A percentile compares a stretch with the other conserved stretches of the same genome.
Evolutionary conservation across 768 basidiomycete genomes (phyloP).

Genomic region (Sporobolomyces pararoseus): DNA sequence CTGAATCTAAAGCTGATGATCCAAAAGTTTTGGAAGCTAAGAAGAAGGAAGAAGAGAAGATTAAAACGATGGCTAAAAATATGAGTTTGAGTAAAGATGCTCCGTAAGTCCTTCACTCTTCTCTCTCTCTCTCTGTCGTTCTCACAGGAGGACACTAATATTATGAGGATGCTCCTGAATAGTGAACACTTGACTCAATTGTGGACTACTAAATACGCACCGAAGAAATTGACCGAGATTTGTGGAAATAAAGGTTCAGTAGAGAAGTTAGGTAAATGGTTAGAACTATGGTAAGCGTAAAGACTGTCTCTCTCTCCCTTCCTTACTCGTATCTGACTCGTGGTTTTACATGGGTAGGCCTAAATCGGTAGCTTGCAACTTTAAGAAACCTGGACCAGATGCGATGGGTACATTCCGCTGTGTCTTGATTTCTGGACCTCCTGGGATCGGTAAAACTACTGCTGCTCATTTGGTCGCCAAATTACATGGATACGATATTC

Average conservation of each 20-base stretch:
- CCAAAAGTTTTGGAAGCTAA: conserved; percentile 76
- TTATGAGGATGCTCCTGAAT: not conserved
- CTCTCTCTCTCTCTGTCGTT: not conserved
- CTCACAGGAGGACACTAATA: not conserved
- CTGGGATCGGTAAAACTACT: conserved; percentile 97
- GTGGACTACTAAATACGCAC: conserved; percentile 95
- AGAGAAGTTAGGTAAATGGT: conserved; percentile 82
- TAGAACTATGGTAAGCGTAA: conserved; percentile 72
- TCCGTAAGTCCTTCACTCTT: conserved; percentile 10
- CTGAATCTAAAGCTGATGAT: conserved; percentile 63
- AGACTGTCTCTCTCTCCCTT: not conserved
- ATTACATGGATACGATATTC: conserved; percentile 82
- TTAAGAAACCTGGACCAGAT: conserved; percentile 91
- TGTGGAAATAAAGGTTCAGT: conserved; percentile 92
- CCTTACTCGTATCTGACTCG: not conserved
- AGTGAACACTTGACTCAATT: conserved; percentile 56
- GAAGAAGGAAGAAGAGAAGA: conserved; percentile 73
- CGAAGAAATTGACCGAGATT: conserved; percentile 76
- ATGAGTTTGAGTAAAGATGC: conserved; percentile 56
- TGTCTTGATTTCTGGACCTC: conserved; percentile 84
- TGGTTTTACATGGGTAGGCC: conserved; percentile 56
- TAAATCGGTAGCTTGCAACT: conserved; percentile 64
- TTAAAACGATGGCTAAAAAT: conserved; percentile 67
- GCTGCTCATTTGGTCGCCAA: conserved; percentile 89
- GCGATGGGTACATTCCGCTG: conserved; percentile 82